Conservation (phyloP, 2,329 filamentous ascomycete genomes). For the Talaromyces sp. region DNA sequence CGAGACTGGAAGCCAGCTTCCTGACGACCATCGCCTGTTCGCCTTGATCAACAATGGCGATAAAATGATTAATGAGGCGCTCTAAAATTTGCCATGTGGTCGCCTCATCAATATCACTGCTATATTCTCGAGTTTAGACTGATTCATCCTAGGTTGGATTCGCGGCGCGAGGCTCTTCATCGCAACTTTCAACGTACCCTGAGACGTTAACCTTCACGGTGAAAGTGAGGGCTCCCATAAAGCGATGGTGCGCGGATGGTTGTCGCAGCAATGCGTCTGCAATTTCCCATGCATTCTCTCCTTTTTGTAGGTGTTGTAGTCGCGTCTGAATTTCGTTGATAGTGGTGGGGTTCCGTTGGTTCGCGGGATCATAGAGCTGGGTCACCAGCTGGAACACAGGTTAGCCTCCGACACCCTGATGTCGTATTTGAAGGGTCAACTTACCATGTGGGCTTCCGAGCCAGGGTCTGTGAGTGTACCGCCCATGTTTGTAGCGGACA, state of each 20-base stretch:
- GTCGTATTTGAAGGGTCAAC: not conserved
- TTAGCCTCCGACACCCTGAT: slow-evolving; percentile 8
- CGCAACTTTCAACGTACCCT: slow-evolving; percentile 55
- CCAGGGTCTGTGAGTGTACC: slow-evolving; percentile 12
- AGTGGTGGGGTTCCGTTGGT: slow-evolving; percentile 47
- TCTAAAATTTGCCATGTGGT: slow-evolving; percentile 40
- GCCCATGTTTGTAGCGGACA: slow-evolving; percentile 10
- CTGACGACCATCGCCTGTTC: slow-evolving; percentile 47
- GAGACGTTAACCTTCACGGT: slow-evolving; percentile 95
- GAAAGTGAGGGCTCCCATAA: slow-evolving; percentile 90
- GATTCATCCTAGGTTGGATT: not conserved
- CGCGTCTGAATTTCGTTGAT: slow-evolving; percentile 67
- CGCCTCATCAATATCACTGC: slow-evolving; percentile 40
- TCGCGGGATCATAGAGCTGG: slow-evolving; percentile 46
- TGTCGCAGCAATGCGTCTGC: slow-evolving; percentile 72
- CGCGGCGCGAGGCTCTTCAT: not conserved
- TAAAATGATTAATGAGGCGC: slow-evolving; percentile 47
- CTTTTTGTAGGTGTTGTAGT: slow-evolving; percentile 77
- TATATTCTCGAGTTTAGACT: slow-evolving; percentile 16
- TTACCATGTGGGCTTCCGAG: slow-evolving; percentile 21
- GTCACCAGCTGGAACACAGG: slow-evolving; percentile 38
- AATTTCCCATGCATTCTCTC: slow-evolving; percentile 80
- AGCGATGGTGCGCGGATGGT: slow-evolving; percentile 72
- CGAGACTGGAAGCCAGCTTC: slow-evolving; percentile 50
- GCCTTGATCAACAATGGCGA: slow-evolving; percentile 41